A percentile compares a stretch with the other conserved stretches of the same genome.
Evolutionary conservation across 306 rosid genomes (phyloP).

Genomic region (Datisca glomerata): DNA sequence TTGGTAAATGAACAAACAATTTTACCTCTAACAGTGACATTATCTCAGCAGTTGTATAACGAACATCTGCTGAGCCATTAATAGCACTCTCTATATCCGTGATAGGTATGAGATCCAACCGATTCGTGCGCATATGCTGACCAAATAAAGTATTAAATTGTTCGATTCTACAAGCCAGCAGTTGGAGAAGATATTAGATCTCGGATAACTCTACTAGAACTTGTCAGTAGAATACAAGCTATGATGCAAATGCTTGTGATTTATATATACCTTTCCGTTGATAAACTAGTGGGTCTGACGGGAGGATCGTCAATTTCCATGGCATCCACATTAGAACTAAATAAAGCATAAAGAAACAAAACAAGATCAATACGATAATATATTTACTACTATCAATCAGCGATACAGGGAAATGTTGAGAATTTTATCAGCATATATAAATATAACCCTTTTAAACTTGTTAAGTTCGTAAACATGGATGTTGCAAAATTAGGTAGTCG

Average conservation of each 20-base stretch:
- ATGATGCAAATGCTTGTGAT: constrained; percentile 2
- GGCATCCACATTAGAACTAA: constrained; percentile 44
- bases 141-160: constrained; percentile 67
- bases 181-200: not conserved
- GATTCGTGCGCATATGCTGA: constrained; percentile 76
- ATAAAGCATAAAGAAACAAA: not conserved
- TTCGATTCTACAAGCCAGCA: constrained; percentile 40
- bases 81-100: constrained; percentile 49
- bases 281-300: constrained; percentile 30
- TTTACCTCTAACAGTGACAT: constrained; percentile 56
- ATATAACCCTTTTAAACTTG: too few relatives aligned
- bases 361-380: constrained; percentile 6
- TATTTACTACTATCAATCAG: not conserved
- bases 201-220: too few relatives aligned
- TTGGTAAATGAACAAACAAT: not conserved
- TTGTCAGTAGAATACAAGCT: not conserved
- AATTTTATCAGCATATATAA: too few relatives aligned
- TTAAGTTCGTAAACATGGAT: too few relatives aligned
- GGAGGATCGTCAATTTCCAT: constrained; percentile 66
- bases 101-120: constrained; percentile 51
- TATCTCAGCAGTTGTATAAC: constrained; percentile 49
- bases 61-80: constrained; percentile 35
- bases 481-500: too few relatives aligned
- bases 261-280: constrained; percentile 59
- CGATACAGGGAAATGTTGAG: not conserved